phyloP scores from a whole-genome alignment of 352 stramenopile genomes.

The Thraustochytrium striatum region DNA sequence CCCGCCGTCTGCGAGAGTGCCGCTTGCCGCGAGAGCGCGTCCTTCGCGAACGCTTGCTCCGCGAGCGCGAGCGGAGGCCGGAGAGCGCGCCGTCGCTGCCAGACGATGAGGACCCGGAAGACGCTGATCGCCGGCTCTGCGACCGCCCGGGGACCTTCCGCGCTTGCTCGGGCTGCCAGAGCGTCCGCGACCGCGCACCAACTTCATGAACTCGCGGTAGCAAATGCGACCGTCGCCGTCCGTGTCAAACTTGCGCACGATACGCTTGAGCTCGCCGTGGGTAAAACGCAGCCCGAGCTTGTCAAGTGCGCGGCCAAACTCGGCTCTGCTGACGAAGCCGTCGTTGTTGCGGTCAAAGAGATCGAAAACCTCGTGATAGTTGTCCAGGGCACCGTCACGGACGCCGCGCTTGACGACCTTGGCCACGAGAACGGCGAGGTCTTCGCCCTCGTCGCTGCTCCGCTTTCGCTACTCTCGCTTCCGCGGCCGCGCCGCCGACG shows the following conservation, averaged over 20 bases:
- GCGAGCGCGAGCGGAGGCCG: neutral
- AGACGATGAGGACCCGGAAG: neutral
- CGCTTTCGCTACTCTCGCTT: too few relatives aligned
- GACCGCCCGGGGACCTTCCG: neutral
- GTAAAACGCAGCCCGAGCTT: conserved; percentile 29
- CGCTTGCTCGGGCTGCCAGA: neutral
- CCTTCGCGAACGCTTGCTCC: neutral
- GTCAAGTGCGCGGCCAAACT: conserved; percentile 29
- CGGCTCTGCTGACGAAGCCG: conserved; percentile 14
- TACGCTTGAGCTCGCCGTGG: neutral
- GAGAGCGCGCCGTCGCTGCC: neutral
- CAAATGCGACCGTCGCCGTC: conserved; percentile 21
- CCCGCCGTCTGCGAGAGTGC: too few relatives aligned
- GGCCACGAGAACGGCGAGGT: neutral
- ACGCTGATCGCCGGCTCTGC: neutral
- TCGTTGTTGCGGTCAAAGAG: conserved; percentile 18
- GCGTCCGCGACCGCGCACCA: neutral
- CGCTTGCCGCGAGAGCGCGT: too few relatives aligned
- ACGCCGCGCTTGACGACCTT: conserved; percentile 30
- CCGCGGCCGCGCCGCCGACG: neutral
- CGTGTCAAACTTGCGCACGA: neutral
- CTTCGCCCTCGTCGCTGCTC: neutral
- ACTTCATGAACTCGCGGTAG: conserved; percentile 24
- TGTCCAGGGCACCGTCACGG: neutral
- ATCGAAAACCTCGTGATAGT: conserved; percentile 41